Evolutionary conservation across 2,329 filamentous ascomycete genomes (phyloP).

Genomic region (Macrophomina tecta): DNA sequence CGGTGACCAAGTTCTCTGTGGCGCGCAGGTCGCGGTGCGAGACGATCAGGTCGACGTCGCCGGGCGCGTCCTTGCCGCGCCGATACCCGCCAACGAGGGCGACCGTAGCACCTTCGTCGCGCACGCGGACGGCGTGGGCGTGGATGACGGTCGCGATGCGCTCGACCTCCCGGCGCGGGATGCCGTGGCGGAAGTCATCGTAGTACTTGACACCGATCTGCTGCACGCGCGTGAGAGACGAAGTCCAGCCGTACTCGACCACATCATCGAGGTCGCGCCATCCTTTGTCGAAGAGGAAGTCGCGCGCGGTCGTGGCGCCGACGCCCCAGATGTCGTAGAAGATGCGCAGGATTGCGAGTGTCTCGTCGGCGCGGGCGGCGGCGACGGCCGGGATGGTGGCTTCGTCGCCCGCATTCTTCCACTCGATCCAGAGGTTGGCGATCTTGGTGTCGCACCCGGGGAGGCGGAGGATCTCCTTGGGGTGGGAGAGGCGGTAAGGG

Average conservation of each 20-base stretch:
- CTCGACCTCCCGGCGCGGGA: conserved; percentile 77
- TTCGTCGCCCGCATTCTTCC: conserved; percentile 60
- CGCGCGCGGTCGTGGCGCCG: conserved; percentile 76
- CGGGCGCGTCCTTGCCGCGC: conserved; percentile 73
- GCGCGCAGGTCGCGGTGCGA: conserved; percentile 74
- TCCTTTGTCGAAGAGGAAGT: conserved; percentile 77
- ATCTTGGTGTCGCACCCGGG: conserved; percentile 86
- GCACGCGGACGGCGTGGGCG: conserved; percentile 68
- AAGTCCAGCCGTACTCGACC: conserved; percentile 79
- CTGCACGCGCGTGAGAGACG: conserved; percentile 73
- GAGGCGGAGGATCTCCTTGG: conserved; percentile 56
- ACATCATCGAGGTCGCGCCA: conserved; percentile 89
- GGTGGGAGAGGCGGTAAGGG: conserved; percentile 61
- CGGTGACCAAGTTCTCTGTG: conserved; percentile 73
- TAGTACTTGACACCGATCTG: conserved; percentile 96
- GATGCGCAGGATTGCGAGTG: conserved; percentile 66
- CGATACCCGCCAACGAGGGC: conserved; percentile 82
- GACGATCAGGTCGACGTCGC: conserved; percentile 87
- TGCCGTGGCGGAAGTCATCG: conserved; percentile 76
- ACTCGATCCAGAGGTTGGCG: conserved; percentile 78
- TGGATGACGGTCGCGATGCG: conserved; percentile 69
- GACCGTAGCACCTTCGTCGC: conserved; percentile 60
- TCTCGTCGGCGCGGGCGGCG: conserved; percentile 68
- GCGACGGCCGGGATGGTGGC: conserved; percentile 66
- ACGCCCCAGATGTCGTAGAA: conserved; percentile 96